These are phyloP conservation scores for Solanum chilense DNA, from an alignment of 257 asterid species.

Conservation along the genomic window DNA sequence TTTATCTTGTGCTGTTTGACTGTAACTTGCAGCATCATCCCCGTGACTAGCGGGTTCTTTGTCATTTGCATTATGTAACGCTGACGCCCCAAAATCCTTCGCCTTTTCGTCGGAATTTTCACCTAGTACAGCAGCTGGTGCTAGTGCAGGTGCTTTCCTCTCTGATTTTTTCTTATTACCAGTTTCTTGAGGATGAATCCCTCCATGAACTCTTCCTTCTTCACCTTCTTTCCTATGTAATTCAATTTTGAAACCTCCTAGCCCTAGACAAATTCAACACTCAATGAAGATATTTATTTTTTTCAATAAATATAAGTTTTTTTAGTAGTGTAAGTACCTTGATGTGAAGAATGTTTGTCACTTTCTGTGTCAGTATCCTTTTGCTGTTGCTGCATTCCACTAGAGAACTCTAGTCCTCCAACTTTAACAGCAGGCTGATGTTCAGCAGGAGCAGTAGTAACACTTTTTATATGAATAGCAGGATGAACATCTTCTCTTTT, in stretches of 20 bases:
- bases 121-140: neutral
- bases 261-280: neutral
- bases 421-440: neutral
- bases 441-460: neutral
- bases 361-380: neutral
- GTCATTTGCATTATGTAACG: neutral
- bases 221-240: neutral
- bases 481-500: constrained; percentile 14
- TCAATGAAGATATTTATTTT: neutral
- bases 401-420: neutral
- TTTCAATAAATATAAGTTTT: too few species aligned
- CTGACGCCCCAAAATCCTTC: constrained; percentile 1
- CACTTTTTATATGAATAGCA: neutral
- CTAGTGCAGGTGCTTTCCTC: neutral
- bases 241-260: constrained; percentile 2
- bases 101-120: constrained; percentile 25
- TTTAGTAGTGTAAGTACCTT: neutral
- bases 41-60: constrained; percentile 5
- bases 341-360: neutral
- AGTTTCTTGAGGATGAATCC: neutral
- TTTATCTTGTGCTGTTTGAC: neutral
- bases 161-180: neutral
- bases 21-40: neutral
- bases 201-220: neutral
- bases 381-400: neutral